Base-by-base conservation (phyloP, 1,284 basidiomycete genomes). In the Lentinula novae-zelandiae region DNA sequence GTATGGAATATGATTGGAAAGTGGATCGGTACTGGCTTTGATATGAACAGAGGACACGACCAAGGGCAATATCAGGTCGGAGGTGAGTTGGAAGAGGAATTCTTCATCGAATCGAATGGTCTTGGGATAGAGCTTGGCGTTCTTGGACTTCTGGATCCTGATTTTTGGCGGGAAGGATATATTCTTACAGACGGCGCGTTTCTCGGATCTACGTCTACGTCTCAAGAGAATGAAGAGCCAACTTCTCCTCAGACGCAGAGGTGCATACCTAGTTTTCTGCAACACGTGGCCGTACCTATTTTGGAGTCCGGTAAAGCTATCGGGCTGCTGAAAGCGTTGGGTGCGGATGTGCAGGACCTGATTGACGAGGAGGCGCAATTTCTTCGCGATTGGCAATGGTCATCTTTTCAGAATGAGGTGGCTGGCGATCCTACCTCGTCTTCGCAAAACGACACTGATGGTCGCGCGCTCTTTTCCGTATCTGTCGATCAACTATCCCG, bases 151-250 rank as follows among this genome's bases (percentile, higher is more conserved):
- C 72, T 85, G 67, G 87, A 84, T 72, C 89, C 83, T 5, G 90
- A 93, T 63, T 93, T 93, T 68, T 95, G 93, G 92, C 77, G 81
- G 40, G 84, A 88, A 39, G 90, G 88, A 0, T 93, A 88, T 70
- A 75, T 78, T 1, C 71, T 91, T 57, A 74, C 84, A 33, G 78
- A 78, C 31, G 75, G 60, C 64, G 71, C 61, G 15, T 17, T 17
- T 3, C 15, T 13, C 31, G 20, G 39, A 13, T 65, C 44, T 36
- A 62, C 66, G 3, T 68, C 17, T 7, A 6, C 71, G 10, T 70
- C 71, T 39, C 70, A 67, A 4, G 58, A 58, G 55, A 55, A 65
- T 17, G 65, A 65, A 12, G 73, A 72, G 62, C 65, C 62, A 49
- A 57, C 52, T 51, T 60, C 62, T 40, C 57, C 51, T 53, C 62